Evolutionary conservation across 108 stramenopile species (phyloP).

Genomic region (Skeletonema potamos): DNA sequence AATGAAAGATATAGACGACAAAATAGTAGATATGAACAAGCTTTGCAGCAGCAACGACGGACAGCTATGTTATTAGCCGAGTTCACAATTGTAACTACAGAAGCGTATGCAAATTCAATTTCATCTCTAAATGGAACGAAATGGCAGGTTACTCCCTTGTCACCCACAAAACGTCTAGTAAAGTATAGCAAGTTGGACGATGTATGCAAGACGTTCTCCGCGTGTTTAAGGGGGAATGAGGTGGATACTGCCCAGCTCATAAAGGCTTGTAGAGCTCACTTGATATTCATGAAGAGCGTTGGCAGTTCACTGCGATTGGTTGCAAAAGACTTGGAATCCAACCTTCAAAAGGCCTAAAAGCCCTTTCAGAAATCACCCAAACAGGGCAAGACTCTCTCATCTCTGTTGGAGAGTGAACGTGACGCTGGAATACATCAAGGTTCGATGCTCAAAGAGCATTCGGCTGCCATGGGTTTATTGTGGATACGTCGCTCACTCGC

Average conservation of each 20-base stretch:
- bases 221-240: conserved; percentile 19
- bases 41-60: not conserved
- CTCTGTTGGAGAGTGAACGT: conserved; percentile 42
- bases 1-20: conserved; percentile 4
- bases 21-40: conserved; percentile 12
- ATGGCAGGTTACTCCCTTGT: not conserved
- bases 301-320: conserved; percentile 41
- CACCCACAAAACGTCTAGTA: not conserved
- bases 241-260: conserved; percentile 50
- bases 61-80: not conserved
- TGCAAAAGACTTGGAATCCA: conserved; percentile 55
- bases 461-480: conserved; percentile 62
- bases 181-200: conserved; percentile 36
- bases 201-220: conserved; percentile 29
- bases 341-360: conserved; percentile 52
- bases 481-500: conserved; percentile 60
- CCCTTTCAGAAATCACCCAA: conserved; percentile 37
- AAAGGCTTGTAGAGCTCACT: conserved; percentile 47
- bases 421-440: conserved; percentile 41
- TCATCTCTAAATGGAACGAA: not conserved
- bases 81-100: not conserved
- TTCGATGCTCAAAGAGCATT: conserved; percentile 41
- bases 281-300: conserved; percentile 37
- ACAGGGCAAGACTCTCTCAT: conserved; percentile 29
- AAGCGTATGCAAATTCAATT: not conserved